A percentile compares a stretch with the other conserved stretches of the same genome.
These are phyloP conservation scores for Ambrosia hybrid DNA, from an alignment of 140 eudicot species.

Conservation along the genomic window DNA sequence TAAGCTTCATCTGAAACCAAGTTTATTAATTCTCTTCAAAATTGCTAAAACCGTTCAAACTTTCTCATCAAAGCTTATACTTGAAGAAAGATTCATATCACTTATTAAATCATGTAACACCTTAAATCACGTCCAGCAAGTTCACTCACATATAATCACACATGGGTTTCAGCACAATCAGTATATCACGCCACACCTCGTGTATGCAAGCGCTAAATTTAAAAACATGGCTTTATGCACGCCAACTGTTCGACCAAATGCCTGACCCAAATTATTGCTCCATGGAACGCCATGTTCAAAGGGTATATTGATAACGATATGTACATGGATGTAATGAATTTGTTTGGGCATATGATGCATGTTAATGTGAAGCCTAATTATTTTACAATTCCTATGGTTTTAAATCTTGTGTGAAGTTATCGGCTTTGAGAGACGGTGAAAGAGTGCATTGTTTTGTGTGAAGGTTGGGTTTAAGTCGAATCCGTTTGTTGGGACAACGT, in stretches of 20 bases:
- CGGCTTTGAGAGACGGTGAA: constrained; percentile 48
- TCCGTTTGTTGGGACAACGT: constrained; percentile 61
- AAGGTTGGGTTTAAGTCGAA: constrained; percentile 62
- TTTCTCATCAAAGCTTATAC: constrained; percentile 26
- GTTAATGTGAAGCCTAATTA: constrained; percentile 47
- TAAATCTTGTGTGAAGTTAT: constrained; percentile 60
- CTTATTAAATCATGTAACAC: constrained; percentile 63
- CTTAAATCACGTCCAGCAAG: constrained; percentile 42
- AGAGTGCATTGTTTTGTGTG: constrained; percentile 60
- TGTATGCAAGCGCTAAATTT: constrained; percentile 33
- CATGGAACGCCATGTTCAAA: constrained; percentile 61
- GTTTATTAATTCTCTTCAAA: constrained; percentile 15
- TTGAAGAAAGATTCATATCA: constrained; percentile 56
- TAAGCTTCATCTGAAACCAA: too few species aligned
- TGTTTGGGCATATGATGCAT: constrained; percentile 52
- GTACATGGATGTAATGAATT: constrained; percentile 34
- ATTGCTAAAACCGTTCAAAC: constrained; percentile 43
- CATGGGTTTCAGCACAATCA: constrained; percentile 48
- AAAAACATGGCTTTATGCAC: constrained; percentile 44
- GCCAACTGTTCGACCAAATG: constrained; percentile 65
- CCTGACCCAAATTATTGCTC: constrained; percentile 47
- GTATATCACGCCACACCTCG: constrained; percentile 44
- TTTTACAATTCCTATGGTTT: constrained; percentile 67
- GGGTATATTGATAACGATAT: constrained; percentile 56
- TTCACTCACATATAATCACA: constrained; percentile 54